Conservation (phyloP, 2,329 filamentous ascomycete genomes). For the Ophiostoma triangulosporum region DNA sequence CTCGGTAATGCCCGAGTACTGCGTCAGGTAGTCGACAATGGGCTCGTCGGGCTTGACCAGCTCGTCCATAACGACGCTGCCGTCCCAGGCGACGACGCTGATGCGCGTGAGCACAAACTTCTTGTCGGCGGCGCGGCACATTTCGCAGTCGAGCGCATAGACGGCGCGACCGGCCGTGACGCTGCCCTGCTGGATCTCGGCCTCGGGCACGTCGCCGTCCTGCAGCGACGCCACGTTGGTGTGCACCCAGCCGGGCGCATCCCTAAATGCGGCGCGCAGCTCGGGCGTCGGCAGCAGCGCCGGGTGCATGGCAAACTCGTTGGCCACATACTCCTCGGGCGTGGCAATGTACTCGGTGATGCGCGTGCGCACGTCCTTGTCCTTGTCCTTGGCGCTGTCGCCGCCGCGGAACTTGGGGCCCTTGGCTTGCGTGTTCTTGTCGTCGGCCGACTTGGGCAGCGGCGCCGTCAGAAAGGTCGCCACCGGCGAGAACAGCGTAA, state of each 20-base stretch:
- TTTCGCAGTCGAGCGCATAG: slow-evolving; percentile 85
- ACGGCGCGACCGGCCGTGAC: slow-evolving; percentile 70
- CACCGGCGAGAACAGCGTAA: slow-evolving; percentile 74
- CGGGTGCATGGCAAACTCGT: slow-evolving; percentile 76
- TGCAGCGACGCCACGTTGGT: slow-evolving; percentile 53
- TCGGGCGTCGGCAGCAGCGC: slow-evolving; percentile 49
- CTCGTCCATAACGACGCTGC: slow-evolving; percentile 70
- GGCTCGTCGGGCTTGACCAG: slow-evolving; percentile 79
- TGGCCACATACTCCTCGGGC: slow-evolving; percentile 61
- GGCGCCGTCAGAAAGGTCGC: slow-evolving; percentile 70
- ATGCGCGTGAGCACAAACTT: slow-evolving; percentile 78
- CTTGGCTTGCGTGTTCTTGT: slow-evolving; percentile 28
- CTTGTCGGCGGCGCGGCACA: slow-evolving; percentile 77
- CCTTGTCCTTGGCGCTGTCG: slow-evolving; percentile 49
- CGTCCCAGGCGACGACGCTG: slow-evolving; percentile 77
- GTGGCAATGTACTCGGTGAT: slow-evolving; percentile 68
- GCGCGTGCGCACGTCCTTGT: slow-evolving; percentile 63
- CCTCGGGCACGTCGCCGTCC: slow-evolving; percentile 54
- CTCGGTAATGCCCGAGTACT: slow-evolving; percentile 82
- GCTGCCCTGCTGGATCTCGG: slow-evolving; percentile 64
- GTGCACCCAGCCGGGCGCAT: slow-evolving; percentile 69
- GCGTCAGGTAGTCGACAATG: slow-evolving; percentile 88
- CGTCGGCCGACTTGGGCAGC: slow-evolving; percentile 52
- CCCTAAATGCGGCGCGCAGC: slow-evolving; percentile 36
- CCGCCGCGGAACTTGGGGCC: slow-evolving; percentile 31